A percentile compares a stretch with the other conserved stretches of the same genome.
Conservation (phyloP, 352 stramenopile genomes). For the Globisporangium rhizosaccharum region DNA sequence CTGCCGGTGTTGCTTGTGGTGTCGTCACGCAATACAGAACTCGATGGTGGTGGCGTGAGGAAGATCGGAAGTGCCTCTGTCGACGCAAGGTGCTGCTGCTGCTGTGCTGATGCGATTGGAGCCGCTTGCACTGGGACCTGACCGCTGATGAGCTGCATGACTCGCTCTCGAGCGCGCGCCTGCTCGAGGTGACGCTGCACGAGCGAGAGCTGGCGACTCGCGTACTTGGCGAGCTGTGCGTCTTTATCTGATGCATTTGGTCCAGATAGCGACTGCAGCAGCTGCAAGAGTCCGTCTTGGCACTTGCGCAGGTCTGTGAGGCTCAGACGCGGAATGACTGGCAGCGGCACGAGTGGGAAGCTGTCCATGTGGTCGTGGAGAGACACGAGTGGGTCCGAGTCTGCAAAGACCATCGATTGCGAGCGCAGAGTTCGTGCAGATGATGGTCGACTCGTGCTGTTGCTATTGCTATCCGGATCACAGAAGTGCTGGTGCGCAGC, state of each 20-base stretch:
- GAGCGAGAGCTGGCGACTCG: constrained; percentile 40
- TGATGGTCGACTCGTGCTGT: not conserved
- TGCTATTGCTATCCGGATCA: not conserved
- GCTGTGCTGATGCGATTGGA: not conserved
- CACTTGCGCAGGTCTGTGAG: constrained; percentile 40
- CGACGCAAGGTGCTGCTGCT: not conserved
- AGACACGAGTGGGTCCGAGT: constrained; percentile 4
- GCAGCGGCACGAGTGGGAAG: constrained; percentile 58
- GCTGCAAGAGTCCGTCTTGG: constrained; percentile 25
- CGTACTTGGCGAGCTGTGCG: constrained; percentile 52
- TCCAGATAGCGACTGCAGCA: constrained; percentile 30
- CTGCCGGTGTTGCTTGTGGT: not conserved
- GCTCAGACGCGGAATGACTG: constrained; percentile 41
- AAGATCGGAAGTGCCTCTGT: constrained; percentile 9
- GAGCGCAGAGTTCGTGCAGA: not conserved
- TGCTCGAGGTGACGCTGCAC: constrained; percentile 52
- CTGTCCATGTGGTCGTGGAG: constrained; percentile 53
- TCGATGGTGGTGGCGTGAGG: constrained; percentile 4
- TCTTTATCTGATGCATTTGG: constrained; percentile 22
- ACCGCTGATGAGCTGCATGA: constrained; percentile 35
- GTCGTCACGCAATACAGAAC: not conserved
- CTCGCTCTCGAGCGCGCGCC: constrained; percentile 42
- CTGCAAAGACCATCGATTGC: not conserved
- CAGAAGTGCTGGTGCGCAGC: constrained; percentile 23
- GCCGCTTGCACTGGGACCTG: not conserved